Percentiles rank a stretch among this genome's conserved stretches.
These are phyloP conservation scores for Plasmodium fragile DNA, from an alignment of 169 alveolate genomes.

Conservation along the genomic window DNA sequence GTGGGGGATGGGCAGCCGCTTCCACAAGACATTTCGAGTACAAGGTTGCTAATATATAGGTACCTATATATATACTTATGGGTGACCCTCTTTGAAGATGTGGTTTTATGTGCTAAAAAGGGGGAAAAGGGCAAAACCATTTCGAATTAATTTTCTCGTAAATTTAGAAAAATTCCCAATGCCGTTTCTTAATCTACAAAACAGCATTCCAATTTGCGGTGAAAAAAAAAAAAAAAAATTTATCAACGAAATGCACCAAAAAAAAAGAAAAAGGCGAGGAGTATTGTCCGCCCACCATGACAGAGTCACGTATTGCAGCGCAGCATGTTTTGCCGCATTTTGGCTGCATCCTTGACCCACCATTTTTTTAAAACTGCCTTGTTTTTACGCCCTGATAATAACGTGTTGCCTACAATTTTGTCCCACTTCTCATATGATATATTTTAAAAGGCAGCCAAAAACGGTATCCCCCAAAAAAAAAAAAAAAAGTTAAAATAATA, in stretches of 20 bases:
- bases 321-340: neutral
- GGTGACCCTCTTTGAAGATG: neutral
- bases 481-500: neutral
- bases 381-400: neutral
- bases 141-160: neutral
- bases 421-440: neutral
- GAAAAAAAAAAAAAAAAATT: neutral
- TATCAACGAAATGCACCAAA: neutral
- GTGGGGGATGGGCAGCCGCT: neutral
- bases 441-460: conserved; percentile 3
- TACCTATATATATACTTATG: neutral
- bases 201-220: neutral
- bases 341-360: neutral
- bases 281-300: neutral
- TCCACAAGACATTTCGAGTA: neutral
- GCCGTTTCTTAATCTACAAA: neutral
- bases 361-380: neutral
- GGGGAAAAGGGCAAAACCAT: neutral
- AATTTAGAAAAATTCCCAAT: neutral
- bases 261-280: neutral
- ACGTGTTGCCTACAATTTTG: neutral
- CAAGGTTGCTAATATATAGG: neutral
- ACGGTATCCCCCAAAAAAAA: neutral
- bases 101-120: neutral
- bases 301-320: neutral